Base-by-base conservation (phyloP, 345 rosid species). In the Eucalyptus pauciflora region DNA sequence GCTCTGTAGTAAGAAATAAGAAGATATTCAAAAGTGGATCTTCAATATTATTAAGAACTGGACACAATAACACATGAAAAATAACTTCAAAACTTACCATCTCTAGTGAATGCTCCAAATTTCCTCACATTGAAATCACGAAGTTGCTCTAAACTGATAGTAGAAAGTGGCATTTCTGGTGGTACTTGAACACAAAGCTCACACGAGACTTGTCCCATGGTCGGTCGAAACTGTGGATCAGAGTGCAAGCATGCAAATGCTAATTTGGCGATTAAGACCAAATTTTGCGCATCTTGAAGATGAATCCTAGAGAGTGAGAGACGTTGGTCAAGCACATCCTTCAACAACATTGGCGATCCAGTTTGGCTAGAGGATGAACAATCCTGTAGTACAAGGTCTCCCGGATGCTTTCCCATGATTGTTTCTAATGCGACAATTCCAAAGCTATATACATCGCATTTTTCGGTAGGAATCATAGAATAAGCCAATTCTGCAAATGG, bases 341-440 rank as follows among this genome's bases (percentile, higher is more conserved):
- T 56, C 62, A 24, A 56, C 29, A 56, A 13, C 29, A 56, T 56
- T 0, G 6, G 62, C 1, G 29, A 56, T 56, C 62, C 29, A 56
- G 62, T 10, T 56, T 56, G 62, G 62, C 62, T 24, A 24, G 62
- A 56, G 29, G 29, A 56, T 56, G 62, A 56, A 56, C 62, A 56
- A 56, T 56, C 62, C 2, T 24, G 5, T 24, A 24, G 0, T 56
- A 24, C 1, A 0, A 22, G 62, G 62, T 56, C 62, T 56, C 29
- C 13, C 4, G 62, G 62, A 56, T 56, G 29, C 62, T 56, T 56
- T 56, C 62, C 29, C 29, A 24, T 56, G 29, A 56, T 56, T 56
- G 29, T 56, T 29, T 56, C 62, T 56, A 56, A 22, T 56, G 62
- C 29, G 6, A 56, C 62, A 56, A 56, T 56, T 22, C 29, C 62